Evolutionary conservation across 23 red algal species (phyloP), one percentile per base, ranked within the genome.

Genomic region (Gracilaria domingensis): DNA sequence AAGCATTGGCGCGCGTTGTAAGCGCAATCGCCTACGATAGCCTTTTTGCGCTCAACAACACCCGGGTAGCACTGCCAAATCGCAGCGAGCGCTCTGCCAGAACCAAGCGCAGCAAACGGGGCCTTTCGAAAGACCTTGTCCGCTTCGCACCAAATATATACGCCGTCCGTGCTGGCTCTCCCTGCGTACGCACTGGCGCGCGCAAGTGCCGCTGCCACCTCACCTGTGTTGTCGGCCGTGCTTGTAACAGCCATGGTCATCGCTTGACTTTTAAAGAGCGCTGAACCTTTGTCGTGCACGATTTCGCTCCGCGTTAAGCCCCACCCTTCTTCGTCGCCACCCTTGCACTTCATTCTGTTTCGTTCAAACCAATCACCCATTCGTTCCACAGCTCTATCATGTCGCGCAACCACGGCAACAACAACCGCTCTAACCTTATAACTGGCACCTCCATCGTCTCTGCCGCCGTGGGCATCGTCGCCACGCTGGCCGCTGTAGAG

Each of bases 401-500:
- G 79, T 82, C 79, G 12, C 55, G 79, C 29, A 87, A 87, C 48
- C 72, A 77, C 40, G 69, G 69, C 84, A 74, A 87, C 69, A 17
- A 51, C 14, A 87, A 74, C 47, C 84, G 67, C 24, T 74, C 61
- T 21, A 87, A 72, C 53, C 16, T 85, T 21, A 29, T 75, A 3
- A n/a, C 87, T 16, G 75, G 71, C 51, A 74, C 65, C 57, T 90
- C 87, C 13, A 71, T 90, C 18, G 11, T 90, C 28, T 57, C 54
- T 21, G 87, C 74, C 40, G 87, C 87, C 11, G 87, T 90, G 45
- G 87, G 87, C 53, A 39, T 90, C 18, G 59, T 90, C n/a, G 87
- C 64, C n/a, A 74, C 70, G 9, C 75, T 90, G 21, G 87, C 74
- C 42, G 87, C 64, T 12, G 75, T 81, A 23, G 87, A 90, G 33